Evolutionary conservation across 495 filamentous ascomycete species (phyloP).

Genomic region (Staphylotrichum longicolle): DNA sequence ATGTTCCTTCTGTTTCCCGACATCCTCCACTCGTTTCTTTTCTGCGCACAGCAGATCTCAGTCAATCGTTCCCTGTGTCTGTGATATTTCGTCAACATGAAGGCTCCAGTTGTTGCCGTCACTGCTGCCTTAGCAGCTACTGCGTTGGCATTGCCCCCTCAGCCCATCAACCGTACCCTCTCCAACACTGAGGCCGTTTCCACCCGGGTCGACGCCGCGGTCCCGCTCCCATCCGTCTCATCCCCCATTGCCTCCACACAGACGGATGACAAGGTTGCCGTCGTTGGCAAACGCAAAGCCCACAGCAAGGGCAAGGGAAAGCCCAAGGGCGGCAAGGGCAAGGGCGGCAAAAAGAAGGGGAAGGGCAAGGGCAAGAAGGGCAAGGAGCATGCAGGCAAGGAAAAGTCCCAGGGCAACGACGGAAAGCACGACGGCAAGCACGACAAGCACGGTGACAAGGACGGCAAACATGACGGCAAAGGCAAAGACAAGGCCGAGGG

Average conservation of each 20-base stretch:
- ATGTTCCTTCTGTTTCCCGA: background rate
- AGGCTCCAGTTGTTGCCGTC: slow-evolving; percentile 24
- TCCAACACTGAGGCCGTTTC: background rate
- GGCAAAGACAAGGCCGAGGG: slow-evolving; percentile 1
- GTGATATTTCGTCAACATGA: slow-evolving; percentile 17
- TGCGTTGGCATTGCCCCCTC: background rate
- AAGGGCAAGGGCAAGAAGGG: background rate
- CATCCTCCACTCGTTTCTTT: background rate
- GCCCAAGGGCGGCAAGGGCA: slow-evolving; percentile 6
- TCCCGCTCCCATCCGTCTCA: background rate
- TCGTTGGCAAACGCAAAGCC: background rate
- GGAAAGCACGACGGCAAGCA: slow-evolving; percentile 11
- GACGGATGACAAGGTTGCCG: background rate
- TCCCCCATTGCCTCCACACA: background rate
- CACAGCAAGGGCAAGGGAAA: background rate
- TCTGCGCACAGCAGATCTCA: background rate
- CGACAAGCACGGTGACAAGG: background rate
- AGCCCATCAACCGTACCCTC: background rate
- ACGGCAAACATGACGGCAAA: slow-evolving; percentile 5
- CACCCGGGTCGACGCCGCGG: background rate
- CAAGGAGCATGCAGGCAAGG: slow-evolving; percentile 6
- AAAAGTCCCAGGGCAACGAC: slow-evolving; percentile 4
- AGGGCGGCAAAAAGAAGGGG: slow-evolving; percentile 7
- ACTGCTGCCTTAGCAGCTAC: slow-evolving; percentile 19
- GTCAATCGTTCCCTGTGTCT: background rate